These are phyloP conservation scores for Multifurca ochricompacta DNA, from an alignment of 768 basidiomycete genomes.

Conservation along the genomic window DNA sequence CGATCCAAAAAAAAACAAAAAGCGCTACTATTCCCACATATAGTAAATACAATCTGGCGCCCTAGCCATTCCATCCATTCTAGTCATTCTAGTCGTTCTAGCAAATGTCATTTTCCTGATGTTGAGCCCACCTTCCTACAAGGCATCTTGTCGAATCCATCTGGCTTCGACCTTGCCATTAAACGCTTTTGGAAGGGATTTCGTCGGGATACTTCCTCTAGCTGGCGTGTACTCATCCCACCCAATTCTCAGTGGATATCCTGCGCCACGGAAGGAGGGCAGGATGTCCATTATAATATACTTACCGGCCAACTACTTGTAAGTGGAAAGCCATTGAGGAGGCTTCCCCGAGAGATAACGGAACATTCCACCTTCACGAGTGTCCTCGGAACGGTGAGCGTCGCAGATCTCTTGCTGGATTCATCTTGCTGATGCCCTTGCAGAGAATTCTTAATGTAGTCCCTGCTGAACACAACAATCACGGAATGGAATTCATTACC, in stretches of 20 bases:
- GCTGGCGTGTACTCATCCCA: neutral
- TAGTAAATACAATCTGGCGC: too few relatives aligned
- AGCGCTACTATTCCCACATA: too few relatives aligned
- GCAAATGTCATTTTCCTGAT: too few relatives aligned
- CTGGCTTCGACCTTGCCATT: neutral
- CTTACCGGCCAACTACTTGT: constrained; percentile 36
- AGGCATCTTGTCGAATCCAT: neutral
- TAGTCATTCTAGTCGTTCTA: too few relatives aligned
- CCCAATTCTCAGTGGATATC: constrained; percentile 5
- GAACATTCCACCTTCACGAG: constrained; percentile 29
- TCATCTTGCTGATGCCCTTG: neutral
- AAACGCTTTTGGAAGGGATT: neutral
- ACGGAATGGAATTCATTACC: constrained; percentile 10
- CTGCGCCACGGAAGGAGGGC: neutral
- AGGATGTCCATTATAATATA: constrained; percentile 33
- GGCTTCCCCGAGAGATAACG: constrained; percentile 31
- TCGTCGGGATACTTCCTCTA: neutral
- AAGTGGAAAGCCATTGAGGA: constrained; percentile 34
- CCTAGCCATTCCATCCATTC: too few relatives aligned
- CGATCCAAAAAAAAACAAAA: too few relatives aligned
- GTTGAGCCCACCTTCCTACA: neutral
- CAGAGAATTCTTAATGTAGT: constrained; percentile 7
- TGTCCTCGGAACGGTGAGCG: constrained; percentile 30
- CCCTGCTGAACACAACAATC: neutral
- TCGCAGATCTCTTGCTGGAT: neutral